phyloP scores from a whole-genome alignment of 2,329 filamentous ascomycete genomes.

The Bisporella sp. region DNA sequence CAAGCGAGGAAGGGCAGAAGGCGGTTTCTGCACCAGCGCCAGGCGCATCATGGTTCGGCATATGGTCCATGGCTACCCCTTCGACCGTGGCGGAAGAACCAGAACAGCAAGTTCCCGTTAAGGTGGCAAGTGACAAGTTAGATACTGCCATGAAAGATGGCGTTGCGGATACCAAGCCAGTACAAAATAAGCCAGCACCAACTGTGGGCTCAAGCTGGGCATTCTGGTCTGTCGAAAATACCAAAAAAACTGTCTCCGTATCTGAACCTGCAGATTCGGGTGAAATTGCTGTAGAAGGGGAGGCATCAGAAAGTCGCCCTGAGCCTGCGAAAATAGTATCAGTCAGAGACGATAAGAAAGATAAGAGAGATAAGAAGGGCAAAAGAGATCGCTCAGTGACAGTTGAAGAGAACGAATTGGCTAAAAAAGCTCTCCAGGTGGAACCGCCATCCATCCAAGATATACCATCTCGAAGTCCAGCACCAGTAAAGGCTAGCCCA shows the following conservation, averaged over 20 bases:
- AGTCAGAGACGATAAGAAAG: conserved; percentile 16
- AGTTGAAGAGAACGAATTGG: conserved; percentile 15
- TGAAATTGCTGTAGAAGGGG: conserved; percentile 49
- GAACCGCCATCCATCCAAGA: conserved; percentile 13
- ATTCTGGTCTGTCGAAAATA: conserved; percentile 58
- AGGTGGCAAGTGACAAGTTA: conserved; percentile 6
- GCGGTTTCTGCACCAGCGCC: conserved; percentile 2
- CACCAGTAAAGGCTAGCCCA: conserved; percentile 27
- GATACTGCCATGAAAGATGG: conserved; percentile 19
- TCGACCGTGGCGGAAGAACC: conserved; percentile 16
- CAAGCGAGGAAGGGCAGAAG: conserved; percentile 1
- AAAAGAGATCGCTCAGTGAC: conserved; percentile 16
- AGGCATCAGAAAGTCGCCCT: conserved; percentile 47
- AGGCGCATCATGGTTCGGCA: conserved; percentile 24
- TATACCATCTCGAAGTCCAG: conserved; percentile 13
- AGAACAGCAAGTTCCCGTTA: conserved; percentile 19
- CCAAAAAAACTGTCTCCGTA: conserved; percentile 18
- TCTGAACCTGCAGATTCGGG: conserved; percentile 16
- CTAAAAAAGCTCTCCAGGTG: conserved; percentile 2
- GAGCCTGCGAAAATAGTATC: conserved; percentile 17
- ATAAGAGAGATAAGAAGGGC: conserved; percentile 17
- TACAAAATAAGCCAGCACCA: conserved; percentile 1
- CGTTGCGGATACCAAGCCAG: background rate
- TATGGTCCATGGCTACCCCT: conserved; percentile 18
- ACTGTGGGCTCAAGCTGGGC: conserved; percentile 65